Percentiles rank a stretch among this genome's conserved stretches.
These are phyloP conservation scores for Tetragonia tetragonoides DNA, from an alignment of 148 eudicot species.

Conservation along the genomic window DNA sequence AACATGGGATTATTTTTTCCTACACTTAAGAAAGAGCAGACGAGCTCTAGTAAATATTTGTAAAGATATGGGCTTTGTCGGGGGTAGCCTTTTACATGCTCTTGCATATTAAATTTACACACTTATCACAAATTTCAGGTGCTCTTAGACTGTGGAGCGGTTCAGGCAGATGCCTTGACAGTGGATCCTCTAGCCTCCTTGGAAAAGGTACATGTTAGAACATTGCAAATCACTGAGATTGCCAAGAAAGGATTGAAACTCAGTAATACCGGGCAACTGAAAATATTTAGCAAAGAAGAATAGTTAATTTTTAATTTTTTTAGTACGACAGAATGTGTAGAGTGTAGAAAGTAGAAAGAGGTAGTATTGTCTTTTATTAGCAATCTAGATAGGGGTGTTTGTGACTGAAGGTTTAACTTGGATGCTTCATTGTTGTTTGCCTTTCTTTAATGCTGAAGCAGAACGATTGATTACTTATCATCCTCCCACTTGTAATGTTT, in stretches of 20 bases:
- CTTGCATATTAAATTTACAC: not conserved
- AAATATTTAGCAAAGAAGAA: not conserved
- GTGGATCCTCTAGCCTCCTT: constrained; percentile 96
- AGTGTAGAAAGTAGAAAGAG: not conserved
- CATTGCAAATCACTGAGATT: not conserved
- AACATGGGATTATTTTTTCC: not conserved
- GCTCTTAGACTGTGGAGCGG: constrained; percentile 96
- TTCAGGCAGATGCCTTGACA: constrained; percentile 98
- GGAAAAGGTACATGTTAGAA: constrained; percentile 61
- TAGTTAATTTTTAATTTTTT: not conserved
- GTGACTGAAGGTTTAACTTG: not conserved
- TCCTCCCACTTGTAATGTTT: constrained; percentile 1
- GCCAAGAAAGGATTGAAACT: too few relatives aligned
- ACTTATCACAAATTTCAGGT: constrained; percentile 44
- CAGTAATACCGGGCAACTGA: too few relatives aligned
- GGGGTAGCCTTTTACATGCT: not conserved
- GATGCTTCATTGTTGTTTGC: not conserved
- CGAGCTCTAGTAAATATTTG: not conserved
- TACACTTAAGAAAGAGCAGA: not conserved
- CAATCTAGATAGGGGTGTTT: not conserved
- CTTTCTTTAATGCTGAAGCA: not conserved
- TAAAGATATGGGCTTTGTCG: not conserved
- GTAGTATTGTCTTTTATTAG: not conserved
- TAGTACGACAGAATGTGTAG: not conserved
- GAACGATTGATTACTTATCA: constrained; percentile 10